Conservation (phyloP, 192 early-diverging fungal genomes). For the Coemansia sp. region DNA sequence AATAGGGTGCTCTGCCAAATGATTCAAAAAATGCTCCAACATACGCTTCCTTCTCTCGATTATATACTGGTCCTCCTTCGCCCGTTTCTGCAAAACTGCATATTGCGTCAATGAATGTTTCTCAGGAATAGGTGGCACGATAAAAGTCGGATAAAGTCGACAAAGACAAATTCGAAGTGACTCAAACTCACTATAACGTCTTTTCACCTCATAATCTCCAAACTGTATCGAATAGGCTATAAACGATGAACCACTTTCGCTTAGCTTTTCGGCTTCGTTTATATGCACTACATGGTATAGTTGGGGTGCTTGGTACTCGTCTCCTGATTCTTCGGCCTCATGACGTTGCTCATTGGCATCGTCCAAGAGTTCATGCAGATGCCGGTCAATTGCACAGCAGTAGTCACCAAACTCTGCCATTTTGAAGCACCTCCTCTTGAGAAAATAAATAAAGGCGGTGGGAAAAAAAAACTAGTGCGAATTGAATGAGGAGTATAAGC, state of each 20-base stretch:
- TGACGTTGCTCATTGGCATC: slow-evolving; percentile 39
- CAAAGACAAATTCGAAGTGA: slow-evolving; percentile 76
- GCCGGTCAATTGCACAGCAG: slow-evolving; percentile 51
- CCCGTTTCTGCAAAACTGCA: slow-evolving; percentile 72
- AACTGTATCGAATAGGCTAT: slow-evolving; percentile 46
- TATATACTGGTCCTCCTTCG: slow-evolving; percentile 87
- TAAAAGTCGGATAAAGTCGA: slow-evolving; percentile 79
- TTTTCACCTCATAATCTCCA: slow-evolving; percentile 61
- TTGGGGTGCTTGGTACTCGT: slow-evolving; percentile 46
- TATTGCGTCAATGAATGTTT: slow-evolving; percentile 87
- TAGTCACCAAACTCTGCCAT: slow-evolving; percentile 47
- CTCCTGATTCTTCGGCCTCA: slow-evolving; percentile 12
- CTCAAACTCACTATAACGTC: slow-evolving; percentile 97
- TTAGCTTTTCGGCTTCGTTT: slow-evolving; percentile 47
- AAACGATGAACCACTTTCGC: slow-evolving; percentile 46
- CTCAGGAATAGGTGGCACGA: slow-evolving; percentile 95
- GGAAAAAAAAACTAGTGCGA: too few species aligned
- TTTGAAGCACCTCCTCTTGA: neutral
- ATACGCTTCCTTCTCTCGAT: slow-evolving; percentile 89
- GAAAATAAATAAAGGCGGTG: too few species aligned
- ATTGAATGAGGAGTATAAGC: too few species aligned
- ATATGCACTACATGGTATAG: slow-evolving; percentile 44
- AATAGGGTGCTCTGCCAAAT: slow-evolving; percentile 84
- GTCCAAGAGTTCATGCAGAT: slow-evolving; percentile 51
- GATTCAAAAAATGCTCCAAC: slow-evolving; percentile 93